Base-by-base conservation (phyloP, 1,284 basidiomycete genomes). In the Malassezia slooffiae region DNA sequence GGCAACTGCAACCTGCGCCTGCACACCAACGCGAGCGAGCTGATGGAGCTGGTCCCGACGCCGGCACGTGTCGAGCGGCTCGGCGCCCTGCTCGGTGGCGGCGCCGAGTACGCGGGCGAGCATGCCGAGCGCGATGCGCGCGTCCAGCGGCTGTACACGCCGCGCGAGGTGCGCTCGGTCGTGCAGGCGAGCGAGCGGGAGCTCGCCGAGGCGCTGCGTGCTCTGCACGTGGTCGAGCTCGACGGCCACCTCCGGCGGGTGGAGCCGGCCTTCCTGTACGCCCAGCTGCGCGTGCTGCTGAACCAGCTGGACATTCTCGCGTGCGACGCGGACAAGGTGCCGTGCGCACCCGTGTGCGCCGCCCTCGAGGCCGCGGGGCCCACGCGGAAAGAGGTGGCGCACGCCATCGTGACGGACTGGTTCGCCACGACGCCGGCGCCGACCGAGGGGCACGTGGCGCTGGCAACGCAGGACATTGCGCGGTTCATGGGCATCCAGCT, bases 141-240 rank as follows among this genome's bases (percentile, higher is more conserved):
- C 8, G 39, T 20, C 10, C 17, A 24, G 17, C 39, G 57, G 23
- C 55, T 45, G 26, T 67, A 66, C 42, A 64, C 55, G n/a, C 49
- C 52, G 29, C 47, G 46, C 24, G 56, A 67, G 43, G 46, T 67
- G 13, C 47, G 51, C 24, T 57, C 54, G 27, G 52, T 67, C 21
- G 60, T 67, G 11, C 65, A 67, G 33, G 60, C 65, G 0, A 60
- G 57, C 28, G 56, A 58, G 2, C 38, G 22, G 1, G 65, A 66
- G 37, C 47, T 67, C 15, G 38, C 43, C 8, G 26, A 45, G 9
- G 65, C 59, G 4, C 39, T 61, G 15, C 33, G 48, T 8, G 37
- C 46, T 6, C 43, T 55, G 15, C 56, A 59, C 12, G 46, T 66
- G 12, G 38, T 67, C 19, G 47, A 55, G 35, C 46, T 66, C 22